Percentiles rank a stretch among this genome's conserved stretches.
phyloP scores from a whole-genome alignment of 129 eudicot genomes.

The Flaveria brownii region DNA sequence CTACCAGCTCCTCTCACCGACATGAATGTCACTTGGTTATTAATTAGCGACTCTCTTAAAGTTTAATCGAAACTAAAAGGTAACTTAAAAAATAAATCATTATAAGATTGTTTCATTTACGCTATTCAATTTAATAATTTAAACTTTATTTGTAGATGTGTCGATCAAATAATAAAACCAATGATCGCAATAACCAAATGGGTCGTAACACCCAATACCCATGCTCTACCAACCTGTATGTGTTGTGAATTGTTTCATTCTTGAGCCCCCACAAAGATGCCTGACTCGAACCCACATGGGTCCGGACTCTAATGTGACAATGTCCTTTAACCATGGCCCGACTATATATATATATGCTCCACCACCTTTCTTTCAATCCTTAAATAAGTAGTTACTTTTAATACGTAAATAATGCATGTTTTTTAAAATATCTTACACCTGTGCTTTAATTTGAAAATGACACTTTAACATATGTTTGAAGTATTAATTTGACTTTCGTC shows the following conservation, averaged over 20 bases:
- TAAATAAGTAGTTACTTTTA: neutral
- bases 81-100: no score
- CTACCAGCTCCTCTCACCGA: no score
- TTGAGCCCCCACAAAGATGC: slow-evolving; percentile 37
- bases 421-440: neutral
- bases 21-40: no score
- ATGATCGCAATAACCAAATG: no score
- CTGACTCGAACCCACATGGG: slow-evolving; percentile 24
- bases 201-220: neutral
- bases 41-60: no score
- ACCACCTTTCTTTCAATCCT: neutral
- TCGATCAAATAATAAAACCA: no score
- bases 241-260: neutral
- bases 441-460: no score
- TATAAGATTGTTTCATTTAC: no score
- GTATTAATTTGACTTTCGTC: neutral
- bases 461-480: no score
- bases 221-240: neutral
- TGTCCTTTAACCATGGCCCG: slow-evolving; percentile 28
- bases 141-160: no score
- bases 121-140: no score
- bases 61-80: no score
- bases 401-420: neutral
- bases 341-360: neutral
- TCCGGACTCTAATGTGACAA: slow-evolving; percentile 16